Conservation (phyloP, 345 rosid species). For the Litchi chinensis region DNA sequence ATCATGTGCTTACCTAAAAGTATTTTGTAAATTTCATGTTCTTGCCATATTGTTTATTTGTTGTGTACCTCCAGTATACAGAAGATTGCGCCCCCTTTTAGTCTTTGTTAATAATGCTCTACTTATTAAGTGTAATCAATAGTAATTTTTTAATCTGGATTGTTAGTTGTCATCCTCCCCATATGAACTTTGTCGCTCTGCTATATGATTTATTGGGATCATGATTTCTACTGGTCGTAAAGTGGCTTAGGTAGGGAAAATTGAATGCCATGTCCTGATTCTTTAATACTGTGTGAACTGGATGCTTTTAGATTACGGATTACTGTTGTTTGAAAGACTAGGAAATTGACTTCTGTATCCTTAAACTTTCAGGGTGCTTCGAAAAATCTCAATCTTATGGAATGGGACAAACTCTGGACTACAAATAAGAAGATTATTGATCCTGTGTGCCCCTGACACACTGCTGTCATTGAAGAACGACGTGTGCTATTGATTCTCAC, state of each 20-base stretch:
- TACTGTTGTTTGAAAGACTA: neutral
- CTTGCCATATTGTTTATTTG: neutral
- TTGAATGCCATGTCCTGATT: neutral
- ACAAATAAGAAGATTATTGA: slow-evolving; percentile 90
- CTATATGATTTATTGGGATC: neutral
- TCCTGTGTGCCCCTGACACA: slow-evolving; percentile 95
- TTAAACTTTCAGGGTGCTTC: slow-evolving; percentile 73
- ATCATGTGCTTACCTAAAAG: neutral
- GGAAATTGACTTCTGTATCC: slow-evolving; percentile 5
- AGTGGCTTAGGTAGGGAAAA: neutral
- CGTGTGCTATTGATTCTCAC: slow-evolving; percentile 61
- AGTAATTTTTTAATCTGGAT: neutral
- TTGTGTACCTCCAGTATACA: neutral
- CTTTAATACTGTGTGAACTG: neutral
- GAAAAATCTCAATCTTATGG: slow-evolving; percentile 93
- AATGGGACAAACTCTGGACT: slow-evolving; percentile 98
- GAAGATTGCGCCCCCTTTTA: neutral
- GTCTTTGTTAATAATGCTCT: neutral
- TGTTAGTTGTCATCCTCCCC: neutral
- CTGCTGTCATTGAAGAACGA: slow-evolving; percentile 74
- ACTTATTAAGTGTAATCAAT: neutral
- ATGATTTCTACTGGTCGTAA: neutral
- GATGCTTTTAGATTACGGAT: neutral
- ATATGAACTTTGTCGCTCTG: neutral
- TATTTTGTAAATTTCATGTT: neutral